Conservation (phyloP, 768 basidiomycete genomes). For the Neoboletus brunneissimus region DNA sequence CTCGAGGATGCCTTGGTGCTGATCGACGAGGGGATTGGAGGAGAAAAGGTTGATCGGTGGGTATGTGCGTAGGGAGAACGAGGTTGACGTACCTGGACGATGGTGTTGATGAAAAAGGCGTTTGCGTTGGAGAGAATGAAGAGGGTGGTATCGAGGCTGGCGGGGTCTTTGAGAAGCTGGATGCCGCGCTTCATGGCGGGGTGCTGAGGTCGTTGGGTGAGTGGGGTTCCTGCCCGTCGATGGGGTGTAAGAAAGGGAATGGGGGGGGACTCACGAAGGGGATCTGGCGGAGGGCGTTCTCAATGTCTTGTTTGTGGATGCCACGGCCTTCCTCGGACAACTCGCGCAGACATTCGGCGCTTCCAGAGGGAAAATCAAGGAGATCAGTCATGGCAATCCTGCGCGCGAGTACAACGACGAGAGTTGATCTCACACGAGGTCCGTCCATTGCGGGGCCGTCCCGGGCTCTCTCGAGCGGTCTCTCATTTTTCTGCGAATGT, state of each 20-base stretch:
- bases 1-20: constrained; percentile 72
- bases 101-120: constrained; percentile 84
- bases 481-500: constrained; percentile 75
- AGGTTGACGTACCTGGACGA: constrained; percentile 60
- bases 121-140: constrained; percentile 95
- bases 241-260: no score
- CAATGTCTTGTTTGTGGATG: constrained; percentile 70
- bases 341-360: constrained; percentile 69
- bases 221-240: not conserved
- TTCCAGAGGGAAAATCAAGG: constrained; percentile 23
- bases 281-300: constrained; percentile 71
- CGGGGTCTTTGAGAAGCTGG: constrained; percentile 62
- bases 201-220: constrained; percentile 52
- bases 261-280: constrained; percentile 66
- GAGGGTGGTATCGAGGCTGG: constrained; percentile 66
- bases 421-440: constrained; percentile 72
- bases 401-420: not conserved
- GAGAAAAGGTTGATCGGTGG: not conserved
- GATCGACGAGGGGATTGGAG: not conserved
- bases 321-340: constrained; percentile 57
- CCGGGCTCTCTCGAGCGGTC: constrained; percentile 49
- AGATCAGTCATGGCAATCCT: not conserved
- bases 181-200: constrained; percentile 95
- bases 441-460: constrained; percentile 78
- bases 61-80: not conserved